Percentiles rank a stretch among this genome's conserved stretches.
phyloP scores from a whole-genome alignment of 2,329 filamentous ascomycete species.

The Phaeosphaeria sp. region DNA sequence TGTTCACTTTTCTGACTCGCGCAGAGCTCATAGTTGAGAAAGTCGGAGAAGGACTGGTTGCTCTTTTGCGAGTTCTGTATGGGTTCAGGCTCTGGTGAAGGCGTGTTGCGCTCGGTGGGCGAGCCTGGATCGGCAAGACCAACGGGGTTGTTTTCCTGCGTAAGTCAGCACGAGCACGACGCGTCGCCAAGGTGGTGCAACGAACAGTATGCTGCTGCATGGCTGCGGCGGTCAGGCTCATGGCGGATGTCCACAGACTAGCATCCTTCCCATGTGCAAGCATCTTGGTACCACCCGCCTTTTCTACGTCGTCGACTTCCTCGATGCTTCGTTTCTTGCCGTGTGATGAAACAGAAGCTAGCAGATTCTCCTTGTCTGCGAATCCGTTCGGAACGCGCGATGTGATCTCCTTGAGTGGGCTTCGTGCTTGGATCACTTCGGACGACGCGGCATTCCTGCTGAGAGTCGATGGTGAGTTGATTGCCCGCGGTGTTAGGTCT shows the following conservation, averaged over 20 bases:
- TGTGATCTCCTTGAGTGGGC: slow-evolving; percentile 44
- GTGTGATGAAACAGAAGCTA: slow-evolving; percentile 18
- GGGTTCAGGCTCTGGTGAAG: slow-evolving; percentile 29
- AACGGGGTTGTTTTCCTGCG: slow-evolving; percentile 33
- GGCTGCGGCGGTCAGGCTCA: slow-evolving; percentile 31
- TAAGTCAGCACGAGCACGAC: slow-evolving; percentile 27
- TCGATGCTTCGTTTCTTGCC: slow-evolving; percentile 46
- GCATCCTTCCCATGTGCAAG: slow-evolving; percentile 31
- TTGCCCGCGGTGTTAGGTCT: slow-evolving; percentile 41
- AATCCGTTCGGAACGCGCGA: slow-evolving; percentile 30
- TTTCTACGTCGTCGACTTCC: slow-evolving; percentile 44
- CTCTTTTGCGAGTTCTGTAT: slow-evolving; percentile 40
- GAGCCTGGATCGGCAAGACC: slow-evolving; percentile 38
- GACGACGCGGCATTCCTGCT: slow-evolving; percentile 15
- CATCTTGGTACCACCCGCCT: slow-evolving; percentile 32
- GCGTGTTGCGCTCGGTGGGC: slow-evolving; percentile 45
- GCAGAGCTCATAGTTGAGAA: slow-evolving; percentile 56
- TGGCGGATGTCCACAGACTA: slow-evolving; percentile 13
- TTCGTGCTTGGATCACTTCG: slow-evolving; percentile 34
- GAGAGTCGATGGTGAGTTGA: slow-evolving; percentile 39
- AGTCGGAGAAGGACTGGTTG: slow-evolving; percentile 54
- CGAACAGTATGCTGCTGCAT: slow-evolving; percentile 38
- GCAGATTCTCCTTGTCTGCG: slow-evolving; percentile 40
- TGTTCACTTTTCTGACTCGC: slow-evolving; percentile 49
- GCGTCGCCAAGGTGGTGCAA: slow-evolving; percentile 12